Conservation (phyloP, 2,329 filamentous ascomycete genomes). For the Aureobasidium sp. region DNA sequence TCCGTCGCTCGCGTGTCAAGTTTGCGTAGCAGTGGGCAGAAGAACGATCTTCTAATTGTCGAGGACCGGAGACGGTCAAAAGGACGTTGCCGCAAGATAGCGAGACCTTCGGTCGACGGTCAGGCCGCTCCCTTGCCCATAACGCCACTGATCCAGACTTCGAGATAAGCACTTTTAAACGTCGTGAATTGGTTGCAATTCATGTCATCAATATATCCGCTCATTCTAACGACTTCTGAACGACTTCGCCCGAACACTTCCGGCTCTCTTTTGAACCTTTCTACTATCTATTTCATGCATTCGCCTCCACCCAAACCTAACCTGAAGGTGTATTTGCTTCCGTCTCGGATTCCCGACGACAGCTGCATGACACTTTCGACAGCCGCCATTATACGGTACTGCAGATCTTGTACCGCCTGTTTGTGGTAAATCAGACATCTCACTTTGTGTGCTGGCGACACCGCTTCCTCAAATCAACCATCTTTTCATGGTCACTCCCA, state of each 20-base stretch:
- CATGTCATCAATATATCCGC: not conserved
- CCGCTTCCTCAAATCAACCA: not conserved
- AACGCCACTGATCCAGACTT: conserved; percentile 7
- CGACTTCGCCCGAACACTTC: not conserved
- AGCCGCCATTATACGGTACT: not conserved
- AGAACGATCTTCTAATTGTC: not conserved
- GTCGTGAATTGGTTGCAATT: not conserved
- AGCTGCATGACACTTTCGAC: not conserved
- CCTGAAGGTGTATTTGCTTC: not conserved
- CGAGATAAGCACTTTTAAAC: not conserved
- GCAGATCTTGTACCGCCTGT: not conserved
- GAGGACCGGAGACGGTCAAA: not conserved
- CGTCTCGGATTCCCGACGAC: not conserved
- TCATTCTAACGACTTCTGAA: not conserved
- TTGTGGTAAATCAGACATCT: not conserved
- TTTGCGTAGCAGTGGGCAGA: not conserved
- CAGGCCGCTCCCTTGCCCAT: not conserved
- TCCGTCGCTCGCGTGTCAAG: not conserved
- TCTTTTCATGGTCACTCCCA: not conserved
- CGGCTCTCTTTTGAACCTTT: not conserved
- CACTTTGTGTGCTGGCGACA: not conserved
- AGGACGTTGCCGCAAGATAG: not conserved
- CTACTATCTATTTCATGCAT: not conserved
- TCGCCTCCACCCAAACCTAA: too few species aligned
- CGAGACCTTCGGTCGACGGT: not conserved